Percentiles rank a stretch among this genome's conserved stretches.
phyloP scores from a whole-genome alignment of 139 green algal genomes.

The Parachlorella kessleri region DNA sequence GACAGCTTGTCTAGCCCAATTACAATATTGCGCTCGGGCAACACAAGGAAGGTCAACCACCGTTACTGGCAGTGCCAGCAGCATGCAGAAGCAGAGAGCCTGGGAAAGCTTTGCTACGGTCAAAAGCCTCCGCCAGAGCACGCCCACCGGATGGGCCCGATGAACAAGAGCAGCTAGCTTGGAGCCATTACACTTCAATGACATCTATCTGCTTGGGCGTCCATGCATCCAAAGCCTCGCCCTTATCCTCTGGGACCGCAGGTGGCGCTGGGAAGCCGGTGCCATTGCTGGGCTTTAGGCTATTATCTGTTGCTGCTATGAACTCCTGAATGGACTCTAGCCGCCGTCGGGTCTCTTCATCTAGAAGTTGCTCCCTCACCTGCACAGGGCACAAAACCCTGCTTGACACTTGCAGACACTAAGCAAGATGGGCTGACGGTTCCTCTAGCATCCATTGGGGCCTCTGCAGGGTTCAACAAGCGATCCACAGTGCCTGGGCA shows the following conservation, averaged over 20 bases:
- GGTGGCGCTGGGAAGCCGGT: constrained; percentile 8
- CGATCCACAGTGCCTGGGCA: background rate
- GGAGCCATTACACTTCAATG: background rate
- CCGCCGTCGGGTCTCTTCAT: constrained; percentile 22
- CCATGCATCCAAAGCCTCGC: background rate
- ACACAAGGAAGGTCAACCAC: background rate
- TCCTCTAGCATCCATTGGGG: background rate
- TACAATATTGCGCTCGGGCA: background rate
- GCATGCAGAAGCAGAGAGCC: too few species aligned
- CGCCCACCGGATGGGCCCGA: background rate
- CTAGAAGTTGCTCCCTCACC: constrained; percentile 43
- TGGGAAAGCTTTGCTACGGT: too few species aligned
- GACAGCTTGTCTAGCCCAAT: background rate
- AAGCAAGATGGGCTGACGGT: background rate
- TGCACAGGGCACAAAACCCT: background rate
- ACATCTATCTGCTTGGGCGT: background rate
- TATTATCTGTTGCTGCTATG: too few species aligned
- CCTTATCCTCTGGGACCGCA: background rate
- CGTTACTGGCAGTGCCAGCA: background rate
- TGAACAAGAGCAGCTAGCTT: background rate
- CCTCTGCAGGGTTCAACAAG: background rate
- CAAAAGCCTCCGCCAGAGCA: background rate
- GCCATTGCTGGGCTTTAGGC: background rate
- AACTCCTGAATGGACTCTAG: constrained; percentile 25
- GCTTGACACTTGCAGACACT: background rate